A percentile compares a stretch with the other conserved stretches of the same genome.
Conservation (phyloP, 352 stramenopile species). For the Peronospora farinosa region DNA sequence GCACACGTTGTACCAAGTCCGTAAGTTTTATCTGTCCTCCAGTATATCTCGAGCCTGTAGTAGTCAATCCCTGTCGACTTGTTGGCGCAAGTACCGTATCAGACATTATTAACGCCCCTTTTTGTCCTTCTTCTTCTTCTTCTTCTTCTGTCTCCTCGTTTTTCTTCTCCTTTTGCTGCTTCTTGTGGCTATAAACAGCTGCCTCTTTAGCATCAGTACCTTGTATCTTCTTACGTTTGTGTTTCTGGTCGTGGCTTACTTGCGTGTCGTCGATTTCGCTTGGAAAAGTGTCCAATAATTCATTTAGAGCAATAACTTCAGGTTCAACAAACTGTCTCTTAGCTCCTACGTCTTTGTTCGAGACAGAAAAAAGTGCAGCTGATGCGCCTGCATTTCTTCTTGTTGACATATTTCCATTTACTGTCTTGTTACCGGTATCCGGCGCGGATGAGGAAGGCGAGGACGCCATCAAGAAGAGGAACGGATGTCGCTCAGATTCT, state of each 20-base stretch:
- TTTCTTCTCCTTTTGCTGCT: conserved; percentile 6
- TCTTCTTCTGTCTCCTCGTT: conserved; percentile 5
- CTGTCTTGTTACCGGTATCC: background rate
- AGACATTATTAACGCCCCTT: background rate
- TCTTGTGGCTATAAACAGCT: background rate
- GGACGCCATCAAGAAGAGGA: conserved; percentile 10
- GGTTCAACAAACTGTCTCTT: conserved; percentile 38
- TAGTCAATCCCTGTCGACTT: background rate
- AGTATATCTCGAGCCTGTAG: conserved; percentile 5
- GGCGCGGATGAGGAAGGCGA: conserved; percentile 4
- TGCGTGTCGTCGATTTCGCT: conserved; percentile 50
- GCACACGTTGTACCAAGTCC: conserved; percentile 65
- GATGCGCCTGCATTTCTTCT: conserved; percentile 6
- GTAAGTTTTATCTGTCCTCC: conserved; percentile 55
- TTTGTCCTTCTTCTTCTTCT: conserved; percentile 6
- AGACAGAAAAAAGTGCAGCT: background rate
- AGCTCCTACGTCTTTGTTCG: background rate
- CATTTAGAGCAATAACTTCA: conserved; percentile 59
- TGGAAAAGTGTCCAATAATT: conserved; percentile 55
- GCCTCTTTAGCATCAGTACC: background rate
- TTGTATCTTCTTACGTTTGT: conserved; percentile 5
- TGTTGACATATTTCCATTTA: conserved; percentile 5
- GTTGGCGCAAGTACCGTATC: background rate
- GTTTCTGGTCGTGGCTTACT: conserved; percentile 2
- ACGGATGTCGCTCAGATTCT: background rate